Conservation (phyloP, 1,284 basidiomycete genomes). For the Lignosus rhinocerotis region DNA sequence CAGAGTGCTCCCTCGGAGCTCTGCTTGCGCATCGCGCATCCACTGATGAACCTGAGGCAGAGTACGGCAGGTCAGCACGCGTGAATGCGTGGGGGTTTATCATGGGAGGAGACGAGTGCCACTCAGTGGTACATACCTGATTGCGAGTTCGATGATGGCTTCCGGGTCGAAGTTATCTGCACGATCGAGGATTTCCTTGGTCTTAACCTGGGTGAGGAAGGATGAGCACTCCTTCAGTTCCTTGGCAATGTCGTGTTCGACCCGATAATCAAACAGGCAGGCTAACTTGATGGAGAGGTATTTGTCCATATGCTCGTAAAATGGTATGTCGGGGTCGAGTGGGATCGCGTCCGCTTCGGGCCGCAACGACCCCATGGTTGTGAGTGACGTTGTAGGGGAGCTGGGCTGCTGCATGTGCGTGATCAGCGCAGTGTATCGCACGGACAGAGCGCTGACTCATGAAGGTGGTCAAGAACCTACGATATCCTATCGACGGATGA, state of each 20-base stretch:
- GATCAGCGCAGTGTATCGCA: too few species aligned
- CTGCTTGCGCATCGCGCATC: constrained; percentile 4
- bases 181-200: neutral
- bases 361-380: neutral
- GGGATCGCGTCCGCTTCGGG: neutral
- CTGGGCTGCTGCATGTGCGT: neutral
- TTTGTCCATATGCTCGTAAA: constrained; percentile 5
- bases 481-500: too few species aligned
- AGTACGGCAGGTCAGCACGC: too few species aligned
- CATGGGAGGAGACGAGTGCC: neutral
- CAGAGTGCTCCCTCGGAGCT: constrained; percentile 12
- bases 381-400: neutral
- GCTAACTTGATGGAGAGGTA: constrained; percentile 1
- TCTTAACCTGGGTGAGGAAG: constrained; percentile 1
- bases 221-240: neutral
- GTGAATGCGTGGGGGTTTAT: too few species aligned
- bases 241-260: constrained; percentile 1
- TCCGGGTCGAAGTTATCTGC: constrained; percentile 3
- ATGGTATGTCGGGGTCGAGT: neutral
- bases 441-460: too few species aligned
- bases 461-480: too few species aligned
- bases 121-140: constrained; percentile 4
- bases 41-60: constrained; percentile 9
- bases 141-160: constrained; percentile 10
- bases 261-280: constrained; percentile 9